Evolutionary conservation across 805 yeast species (phyloP), one percentile per base, ranked within the genome.

Genomic region (Lachancea kluyveri): DNA sequence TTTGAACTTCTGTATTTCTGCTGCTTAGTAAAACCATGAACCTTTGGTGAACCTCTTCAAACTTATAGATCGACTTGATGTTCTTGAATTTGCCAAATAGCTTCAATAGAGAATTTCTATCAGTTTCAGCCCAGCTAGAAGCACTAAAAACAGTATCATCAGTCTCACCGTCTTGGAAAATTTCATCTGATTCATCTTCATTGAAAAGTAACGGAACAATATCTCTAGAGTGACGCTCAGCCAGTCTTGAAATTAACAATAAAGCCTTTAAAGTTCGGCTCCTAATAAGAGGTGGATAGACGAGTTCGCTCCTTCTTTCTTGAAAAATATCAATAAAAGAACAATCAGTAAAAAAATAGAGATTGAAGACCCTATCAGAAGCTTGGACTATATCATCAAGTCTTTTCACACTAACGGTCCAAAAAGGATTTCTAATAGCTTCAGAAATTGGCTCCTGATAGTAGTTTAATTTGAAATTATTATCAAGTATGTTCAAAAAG

Each of bases 81-180:
- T 74, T 75, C 26, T 68, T 75, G 60, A 90, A 82, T 31, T 68
- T 67, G 3, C 79, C 59, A 39, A 88, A 72, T 8, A 86, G 51
- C 27, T 72, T 74, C 24, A 88, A 57, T 17, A 88, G 52, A 4
- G 70, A 57, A 43, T 70, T 70, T 41, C 74, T 67, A 34, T 82
- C 88, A 33, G 64, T 65, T 26, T 64, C 60, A 2, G 61, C 49
- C 74, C 81, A 67, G 33, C 42, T 39, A 24, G 51, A 24, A 4
- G 57, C 50, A 6, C 21, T 26, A 17, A 24, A 31, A n/a, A 36
- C 39, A n/a, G 24, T 7, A 17, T 26, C 33, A n/a, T n/a, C 27
- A 17, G 11, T 22, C 7, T 22, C 37, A 6, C 30, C 36, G 17
- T 52, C 47, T 3, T 38, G 44, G 21, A 52, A 37, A 5, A 48